Percentiles rank a stretch among this genome's conserved stretches.
These are phyloP conservation scores for Aspergillus brasiliensis DNA, from an alignment of 2,329 filamentous ascomycete species.

Conservation along the genomic window DNA sequence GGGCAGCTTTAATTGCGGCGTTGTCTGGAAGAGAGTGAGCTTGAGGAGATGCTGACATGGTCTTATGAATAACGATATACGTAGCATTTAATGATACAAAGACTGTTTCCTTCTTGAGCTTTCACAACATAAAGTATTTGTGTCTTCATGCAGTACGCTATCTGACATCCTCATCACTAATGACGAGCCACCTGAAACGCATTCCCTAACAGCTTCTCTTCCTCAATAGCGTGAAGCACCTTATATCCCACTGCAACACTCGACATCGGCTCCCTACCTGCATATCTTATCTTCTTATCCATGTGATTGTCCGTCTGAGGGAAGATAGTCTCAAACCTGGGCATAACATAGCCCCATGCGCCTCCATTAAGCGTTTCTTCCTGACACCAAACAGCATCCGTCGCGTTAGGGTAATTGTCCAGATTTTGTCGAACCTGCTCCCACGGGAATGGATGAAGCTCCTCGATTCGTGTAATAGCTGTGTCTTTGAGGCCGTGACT, in stretches of 20 bases:
- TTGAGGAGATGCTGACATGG: neutral
- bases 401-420: slow-evolving; percentile 93
- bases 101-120: neutral
- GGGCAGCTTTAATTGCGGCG: slow-evolving; percentile 82
- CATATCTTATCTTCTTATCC: too few relatives aligned
- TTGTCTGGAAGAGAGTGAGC: slow-evolving; percentile 40
- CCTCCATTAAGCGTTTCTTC: slow-evolving; percentile 98
- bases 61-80: neutral
- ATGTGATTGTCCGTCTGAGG: slow-evolving; percentile 86
- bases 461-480: slow-evolving; percentile 93
- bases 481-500: slow-evolving; percentile 85
- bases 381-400: slow-evolving; percentile 96
- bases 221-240: too few relatives aligned
- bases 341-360: slow-evolving; percentile 94
- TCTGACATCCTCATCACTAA: too few relatives aligned
- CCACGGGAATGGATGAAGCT: slow-evolving; percentile 99
- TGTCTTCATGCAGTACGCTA: too few relatives aligned
- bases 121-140: neutral
- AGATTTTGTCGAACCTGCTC: slow-evolving; percentile 94
- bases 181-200: too few relatives aligned
- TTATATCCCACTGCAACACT: too few relatives aligned
- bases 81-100: neutral
- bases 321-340: slow-evolving; percentile 91
- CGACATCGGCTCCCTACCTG: too few relatives aligned
- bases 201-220: too few relatives aligned